phyloP scores from a whole-genome alignment of 345 rosid species.

The Citrus unshiu region DNA sequence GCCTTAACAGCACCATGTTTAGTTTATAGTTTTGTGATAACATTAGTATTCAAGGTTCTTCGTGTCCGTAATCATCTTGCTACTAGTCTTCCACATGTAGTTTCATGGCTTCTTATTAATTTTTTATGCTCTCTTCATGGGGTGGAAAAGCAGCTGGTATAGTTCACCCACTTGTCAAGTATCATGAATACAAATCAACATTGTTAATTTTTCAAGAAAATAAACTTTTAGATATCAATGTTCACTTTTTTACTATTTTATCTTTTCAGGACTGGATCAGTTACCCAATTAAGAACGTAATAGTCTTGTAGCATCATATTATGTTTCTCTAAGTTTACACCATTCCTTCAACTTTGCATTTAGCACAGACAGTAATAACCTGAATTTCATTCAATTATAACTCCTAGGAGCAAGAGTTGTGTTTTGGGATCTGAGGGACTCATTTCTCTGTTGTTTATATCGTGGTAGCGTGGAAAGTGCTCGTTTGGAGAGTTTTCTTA shows the following conservation, averaged over 20 bases:
- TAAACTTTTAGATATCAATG: not conserved
- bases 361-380: conserved; percentile 3
- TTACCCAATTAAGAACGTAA: not conserved
- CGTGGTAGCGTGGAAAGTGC: conserved; percentile 64
- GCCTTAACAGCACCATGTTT: not conserved
- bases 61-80: not conserved
- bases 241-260: not conserved
- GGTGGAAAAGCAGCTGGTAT: not conserved
- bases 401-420: conserved; percentile 69
- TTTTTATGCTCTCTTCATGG: not conserved
- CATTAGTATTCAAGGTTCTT: not conserved
- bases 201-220: not conserved
- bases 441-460: conserved; percentile 63
- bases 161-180: not conserved
- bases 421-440: conserved; percentile 90
- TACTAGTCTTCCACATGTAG: not conserved
- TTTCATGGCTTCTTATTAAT: not conserved
- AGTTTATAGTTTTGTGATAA: not conserved
- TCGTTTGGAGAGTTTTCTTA: conserved; percentile 77
- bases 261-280: not conserved
- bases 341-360: not conserved
- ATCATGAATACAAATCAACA: not conserved
- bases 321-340: not conserved
- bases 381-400: conserved; percentile 14
- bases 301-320: not conserved